Evolutionary conservation across 2,329 filamentous ascomycete species (phyloP), one percentile per base, ranked within the genome.

Genomic region (Calonectria leucothoes): DNA sequence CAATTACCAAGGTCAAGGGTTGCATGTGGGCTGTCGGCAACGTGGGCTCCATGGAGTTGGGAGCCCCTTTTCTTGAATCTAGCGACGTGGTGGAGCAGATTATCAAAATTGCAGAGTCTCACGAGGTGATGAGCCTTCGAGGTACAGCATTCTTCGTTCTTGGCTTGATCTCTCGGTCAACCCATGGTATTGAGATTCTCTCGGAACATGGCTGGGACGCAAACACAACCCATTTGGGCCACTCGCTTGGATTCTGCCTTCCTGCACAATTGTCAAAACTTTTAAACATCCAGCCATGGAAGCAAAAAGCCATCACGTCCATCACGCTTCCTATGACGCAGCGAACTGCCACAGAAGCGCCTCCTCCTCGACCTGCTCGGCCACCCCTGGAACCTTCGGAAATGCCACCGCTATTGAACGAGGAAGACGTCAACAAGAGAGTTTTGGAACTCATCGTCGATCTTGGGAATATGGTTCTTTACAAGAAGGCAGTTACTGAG

Each of bases 11-110:
- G 82, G 95, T 98, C 76, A 99, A 99, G 84, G 97, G 96, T 10
- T 98, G 95, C 82, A 88, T 99, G 61, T 99, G 97, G 97, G 97
- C 97, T 0, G 95, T 99, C 1, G 97, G 97, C 29, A 99, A 99
- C 79, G 96, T 99, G 45, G 97, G 97, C 0, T 98, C 96, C 0
- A 98, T 99, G 96, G 96, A 98, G 80, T 91, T 98, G 2, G 97
- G 97, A 1, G 96, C 96, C 1, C 95, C 95, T 0, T 99, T 99
- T 83, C 88, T 99, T 4, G 97, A 98, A 84, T 93, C 94, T 70
- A 94, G 92, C 45, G 94, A 98, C 77, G 95, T 98, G 45, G 95
- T 98, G 23, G 91, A 93, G 80, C 91, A 93, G 75, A 96, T 99
- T 75, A 92, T 98, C 59, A 89, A 92, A 75, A 98, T 99, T 82